phyloP scores from a whole-genome alignment of 2,329 filamentous ascomycete genomes.

The Pleoardoris graminearum region DNA sequence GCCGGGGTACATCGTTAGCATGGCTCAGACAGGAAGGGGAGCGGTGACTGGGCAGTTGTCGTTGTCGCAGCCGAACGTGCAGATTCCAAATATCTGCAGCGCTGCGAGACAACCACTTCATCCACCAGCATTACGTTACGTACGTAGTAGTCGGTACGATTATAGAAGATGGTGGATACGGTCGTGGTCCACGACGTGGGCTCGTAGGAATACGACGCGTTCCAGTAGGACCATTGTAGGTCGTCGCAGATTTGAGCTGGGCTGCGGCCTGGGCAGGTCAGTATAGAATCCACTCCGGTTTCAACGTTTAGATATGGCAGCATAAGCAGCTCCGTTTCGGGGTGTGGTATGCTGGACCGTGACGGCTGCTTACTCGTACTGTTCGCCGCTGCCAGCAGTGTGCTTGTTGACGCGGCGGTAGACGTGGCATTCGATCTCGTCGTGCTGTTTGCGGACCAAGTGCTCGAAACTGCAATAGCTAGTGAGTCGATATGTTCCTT shows the following conservation, averaged over 20 bases:
- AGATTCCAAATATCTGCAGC: too few species aligned
- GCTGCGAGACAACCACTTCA: too few species aligned
- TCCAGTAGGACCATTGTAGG: conserved; percentile 3
- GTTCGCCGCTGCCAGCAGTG: neutral
- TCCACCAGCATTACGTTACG: too few species aligned
- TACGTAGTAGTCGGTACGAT: neutral
- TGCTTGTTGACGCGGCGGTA: neutral
- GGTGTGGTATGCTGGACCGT: too few species aligned
- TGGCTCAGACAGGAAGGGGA: too few species aligned
- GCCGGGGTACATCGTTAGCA: too few species aligned
- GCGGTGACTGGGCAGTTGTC: neutral
- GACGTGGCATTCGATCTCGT: neutral
- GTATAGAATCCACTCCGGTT: too few species aligned
- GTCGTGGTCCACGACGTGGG: neutral
- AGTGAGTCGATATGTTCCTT: neutral
- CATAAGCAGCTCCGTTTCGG: too few species aligned
- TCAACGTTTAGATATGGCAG: too few species aligned
- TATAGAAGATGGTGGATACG: neutral
- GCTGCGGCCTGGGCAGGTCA: neutral
- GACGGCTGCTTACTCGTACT: neutral
- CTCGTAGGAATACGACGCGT: conserved; percentile 1
- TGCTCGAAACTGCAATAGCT: neutral
- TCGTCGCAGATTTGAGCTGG: neutral
- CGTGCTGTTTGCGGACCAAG: neutral
- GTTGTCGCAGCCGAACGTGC: too few species aligned